These are phyloP conservation scores for Epichloe festucae DNA, from an alignment of 2,329 filamentous ascomycete species.

Conservation along the genomic window DNA sequence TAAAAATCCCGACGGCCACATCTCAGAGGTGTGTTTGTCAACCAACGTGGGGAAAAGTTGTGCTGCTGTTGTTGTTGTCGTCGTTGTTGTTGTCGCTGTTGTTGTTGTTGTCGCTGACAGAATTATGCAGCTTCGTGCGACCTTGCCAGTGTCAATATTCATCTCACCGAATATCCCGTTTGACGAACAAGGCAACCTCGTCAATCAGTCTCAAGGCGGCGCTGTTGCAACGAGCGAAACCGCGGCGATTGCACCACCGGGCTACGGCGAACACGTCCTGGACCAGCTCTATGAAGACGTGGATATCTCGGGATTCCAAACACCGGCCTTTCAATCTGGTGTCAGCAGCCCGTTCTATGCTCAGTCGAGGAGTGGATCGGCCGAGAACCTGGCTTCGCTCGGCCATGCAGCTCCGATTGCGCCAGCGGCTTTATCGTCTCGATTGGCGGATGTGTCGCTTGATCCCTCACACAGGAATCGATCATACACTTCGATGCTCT, in stretches of 20 bases:
- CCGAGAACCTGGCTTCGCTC: conserved; percentile 59
- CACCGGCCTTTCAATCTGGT: conserved; percentile 57
- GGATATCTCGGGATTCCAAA: conserved; percentile 69
- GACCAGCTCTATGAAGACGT: conserved; percentile 86
- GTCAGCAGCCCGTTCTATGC: conserved; percentile 68
- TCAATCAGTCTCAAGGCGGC: conserved; percentile 43
- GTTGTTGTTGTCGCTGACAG: neutral
- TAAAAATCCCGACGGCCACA: conserved; percentile 87
- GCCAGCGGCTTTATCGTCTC: conserved; percentile 47
- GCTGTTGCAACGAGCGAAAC: conserved; percentile 37
- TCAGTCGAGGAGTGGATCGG: conserved; percentile 61
- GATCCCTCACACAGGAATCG: conserved; percentile 32
- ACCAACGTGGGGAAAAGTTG: too few species aligned
- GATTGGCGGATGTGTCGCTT: conserved; percentile 55
- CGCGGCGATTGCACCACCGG: conserved; percentile 66
- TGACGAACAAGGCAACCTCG: conserved; percentile 73
- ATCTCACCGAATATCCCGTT: conserved; percentile 89
- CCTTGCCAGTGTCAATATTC: conserved; percentile 82
- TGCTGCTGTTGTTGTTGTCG: neutral
- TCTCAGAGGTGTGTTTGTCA: conserved; percentile 57
- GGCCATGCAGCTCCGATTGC: conserved; percentile 19
- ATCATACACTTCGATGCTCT: conserved; percentile 32
- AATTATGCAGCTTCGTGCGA: conserved; percentile 57
- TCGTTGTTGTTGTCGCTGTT: neutral
- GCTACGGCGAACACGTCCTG: conserved; percentile 80